Base-by-base conservation (phyloP, 192 early-diverging fungal species). In the Coemansia sp. region DNA sequence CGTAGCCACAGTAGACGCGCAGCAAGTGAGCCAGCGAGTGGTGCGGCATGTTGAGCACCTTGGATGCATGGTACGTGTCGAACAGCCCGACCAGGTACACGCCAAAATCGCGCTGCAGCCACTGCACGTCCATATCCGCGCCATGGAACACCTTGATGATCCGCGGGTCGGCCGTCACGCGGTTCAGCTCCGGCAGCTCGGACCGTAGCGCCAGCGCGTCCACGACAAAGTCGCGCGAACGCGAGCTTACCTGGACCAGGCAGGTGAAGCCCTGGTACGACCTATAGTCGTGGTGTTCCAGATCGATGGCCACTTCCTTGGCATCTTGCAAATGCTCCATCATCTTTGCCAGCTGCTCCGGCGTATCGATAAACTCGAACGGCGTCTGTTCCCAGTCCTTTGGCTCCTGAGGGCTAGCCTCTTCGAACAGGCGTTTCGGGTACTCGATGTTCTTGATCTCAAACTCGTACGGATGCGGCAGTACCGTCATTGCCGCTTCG, bases 31-130 rank as follows among this genome's bases (percentile, higher is more conserved):
- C 91, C 27, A 95, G 73, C 25, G 85, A 82, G 52, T 96, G 90
- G 34, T 77, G 62, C 27, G 75, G 66, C 64, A 93, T 79, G 40
- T 87, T 85, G n/a, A 99, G 77, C 20, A 90, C 67, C 28, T 90
- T 78, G 3, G 92, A 84, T 9, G 94, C 94, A 45, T 94, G 91
- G 63, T 85, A 96, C 0, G 96, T 99, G 67, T 99, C 96, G 61
- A 97, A 98, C 13, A 99, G 60, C 32, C 91, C 89, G 5, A 99
- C 96, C 32, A 99, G 66, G 48, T 99, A 99, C 6, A 95, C 67
- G 19, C 92, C 94, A 67, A 99, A 98, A 52, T 99, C 96, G 16
- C 86, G 80, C 68, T 99, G 96, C 44, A 99, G 76, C 96, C 96
- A 99, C 42, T 82, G 61, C 14, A 99, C 82, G 80, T 99, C 96